phyloP scores from a whole-genome alignment of 495 filamentous ascomycete species.

The Penicillium paradoxum region DNA sequence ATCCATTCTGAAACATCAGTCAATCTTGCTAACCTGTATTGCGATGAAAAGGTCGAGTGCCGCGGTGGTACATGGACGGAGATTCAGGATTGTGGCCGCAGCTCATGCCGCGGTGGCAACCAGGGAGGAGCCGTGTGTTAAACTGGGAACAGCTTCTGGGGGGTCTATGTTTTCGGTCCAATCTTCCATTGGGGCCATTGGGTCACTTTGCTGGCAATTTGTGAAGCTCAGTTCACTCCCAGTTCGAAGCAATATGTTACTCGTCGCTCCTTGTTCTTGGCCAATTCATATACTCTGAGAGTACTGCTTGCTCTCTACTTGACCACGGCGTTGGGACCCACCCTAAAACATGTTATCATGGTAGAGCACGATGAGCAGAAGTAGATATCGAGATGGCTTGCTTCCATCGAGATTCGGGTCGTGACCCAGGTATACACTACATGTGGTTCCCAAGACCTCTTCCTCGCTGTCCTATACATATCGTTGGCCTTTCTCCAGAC shows the following conservation, averaged over 20 bases:
- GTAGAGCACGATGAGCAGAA: too few relatives aligned
- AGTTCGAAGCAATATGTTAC: background rate
- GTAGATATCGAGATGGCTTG: too few relatives aligned
- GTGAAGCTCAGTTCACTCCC: background rate
- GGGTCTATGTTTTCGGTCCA: background rate
- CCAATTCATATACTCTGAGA: background rate
- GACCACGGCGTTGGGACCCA: too few relatives aligned
- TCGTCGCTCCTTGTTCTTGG: background rate
- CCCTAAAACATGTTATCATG: too few relatives aligned
- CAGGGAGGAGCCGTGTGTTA: conserved; percentile 12
- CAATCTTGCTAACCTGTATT: conserved; percentile 8
- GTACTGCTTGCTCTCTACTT: background rate
- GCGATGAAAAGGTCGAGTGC: conserved; percentile 11
- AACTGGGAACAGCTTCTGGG: background rate
- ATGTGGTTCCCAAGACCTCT: too few relatives aligned
- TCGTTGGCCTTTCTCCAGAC: too few relatives aligned
- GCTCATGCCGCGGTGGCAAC: conserved; percentile 8
- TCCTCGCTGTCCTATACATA: too few relatives aligned
- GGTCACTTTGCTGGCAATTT: background rate
- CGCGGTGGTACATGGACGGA: conserved; percentile 8
- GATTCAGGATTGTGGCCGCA: conserved; percentile 7
- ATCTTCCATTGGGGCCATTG: background rate
- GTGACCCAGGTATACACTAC: too few relatives aligned
- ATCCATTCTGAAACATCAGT: background rate
- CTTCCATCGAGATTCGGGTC: too few relatives aligned